These are phyloP conservation scores for Geranomyces michiganensis DNA, from an alignment of 192 early-diverging fungal genomes.

Conservation along the genomic window DNA sequence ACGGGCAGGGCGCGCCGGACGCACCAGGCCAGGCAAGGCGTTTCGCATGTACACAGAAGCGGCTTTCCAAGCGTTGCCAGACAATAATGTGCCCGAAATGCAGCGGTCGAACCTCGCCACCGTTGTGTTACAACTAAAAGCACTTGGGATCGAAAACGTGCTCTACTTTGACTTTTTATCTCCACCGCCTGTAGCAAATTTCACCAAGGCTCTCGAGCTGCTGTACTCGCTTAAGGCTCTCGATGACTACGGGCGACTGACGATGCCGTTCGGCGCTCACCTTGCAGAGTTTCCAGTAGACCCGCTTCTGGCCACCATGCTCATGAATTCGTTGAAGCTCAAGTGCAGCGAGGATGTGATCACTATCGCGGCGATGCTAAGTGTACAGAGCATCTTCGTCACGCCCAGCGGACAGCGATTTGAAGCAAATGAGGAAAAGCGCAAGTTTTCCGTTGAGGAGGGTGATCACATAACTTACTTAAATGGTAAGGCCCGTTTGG, in stretches of 20 bases:
- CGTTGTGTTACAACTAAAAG: conserved; percentile 75
- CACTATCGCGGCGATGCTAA: conserved; percentile 78
- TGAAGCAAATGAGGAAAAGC: conserved; percentile 58
- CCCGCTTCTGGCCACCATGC: conserved; percentile 67
- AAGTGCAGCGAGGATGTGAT: conserved; percentile 74
- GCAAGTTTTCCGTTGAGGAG: conserved; percentile 76
- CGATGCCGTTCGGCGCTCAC: conserved; percentile 69
- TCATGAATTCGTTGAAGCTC: conserved; percentile 52
- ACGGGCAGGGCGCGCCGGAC: conserved; percentile 51
- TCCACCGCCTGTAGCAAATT: conserved; percentile 69
- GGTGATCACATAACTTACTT: conserved; percentile 57
- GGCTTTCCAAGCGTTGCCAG: conserved; percentile 33
- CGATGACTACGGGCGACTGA: conserved; percentile 70
- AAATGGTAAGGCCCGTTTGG: conserved; percentile 15
- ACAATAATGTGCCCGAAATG: conserved; percentile 52
- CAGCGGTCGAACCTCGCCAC: conserved; percentile 68
- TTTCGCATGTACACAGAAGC: conserved; percentile 55
- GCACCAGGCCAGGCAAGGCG: conserved; percentile 56
- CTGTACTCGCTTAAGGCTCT: conserved; percentile 74
- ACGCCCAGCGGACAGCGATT: conserved; percentile 32
- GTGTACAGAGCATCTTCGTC: conserved; percentile 63
- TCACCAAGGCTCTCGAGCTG: conserved; percentile 72
- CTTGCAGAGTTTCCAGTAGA: conserved; percentile 80
- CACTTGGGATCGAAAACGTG: conserved; percentile 80
- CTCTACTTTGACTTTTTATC: conserved; percentile 79